phyloP scores from a whole-genome alignment of 2,329 filamentous ascomycete genomes.

The Drechslera avenae region DNA sequence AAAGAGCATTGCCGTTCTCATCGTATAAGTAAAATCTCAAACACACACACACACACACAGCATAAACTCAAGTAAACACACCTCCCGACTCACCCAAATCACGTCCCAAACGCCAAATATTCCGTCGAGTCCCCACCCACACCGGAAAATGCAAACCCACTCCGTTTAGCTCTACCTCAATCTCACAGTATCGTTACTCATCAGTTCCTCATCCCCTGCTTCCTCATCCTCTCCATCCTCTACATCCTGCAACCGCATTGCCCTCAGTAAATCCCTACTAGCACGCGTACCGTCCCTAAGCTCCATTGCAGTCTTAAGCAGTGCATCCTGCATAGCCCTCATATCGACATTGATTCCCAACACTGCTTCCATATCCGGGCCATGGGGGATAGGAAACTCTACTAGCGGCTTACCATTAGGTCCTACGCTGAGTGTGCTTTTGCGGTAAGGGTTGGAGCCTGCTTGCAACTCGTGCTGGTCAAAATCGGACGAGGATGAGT shows the following conservation, averaged over 20 bases:
- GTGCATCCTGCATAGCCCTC: conserved; percentile 26
- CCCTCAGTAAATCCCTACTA: conserved; percentile 37
- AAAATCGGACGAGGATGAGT: conserved; percentile 26
- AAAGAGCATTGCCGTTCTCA: too few species aligned
- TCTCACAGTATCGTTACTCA: conserved; percentile 15
- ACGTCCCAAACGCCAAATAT: too few species aligned
- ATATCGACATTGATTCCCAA: conserved; percentile 28
- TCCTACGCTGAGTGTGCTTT: conserved; percentile 34
- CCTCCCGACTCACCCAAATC: too few species aligned
- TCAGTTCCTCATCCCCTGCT: conserved; percentile 1
- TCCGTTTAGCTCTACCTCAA: not conserved
- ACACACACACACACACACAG: too few species aligned
- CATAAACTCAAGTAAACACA: too few species aligned
- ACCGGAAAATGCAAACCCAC: too few species aligned
- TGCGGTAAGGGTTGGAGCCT: conserved; percentile 11
- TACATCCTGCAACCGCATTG: conserved; percentile 39
- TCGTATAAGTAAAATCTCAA: too few species aligned
- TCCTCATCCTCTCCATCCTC: conserved; percentile 7
- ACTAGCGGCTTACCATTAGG: conserved; percentile 42
- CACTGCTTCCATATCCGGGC: conserved; percentile 37
- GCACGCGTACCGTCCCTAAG: conserved; percentile 39
- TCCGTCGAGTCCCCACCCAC: too few species aligned
- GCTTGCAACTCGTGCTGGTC: conserved; percentile 18
- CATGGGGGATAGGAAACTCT: conserved; percentile 41
- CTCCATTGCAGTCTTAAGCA: conserved; percentile 40